phyloP scores from a whole-genome alignment of 2,329 filamentous ascomycete genomes.

The Neophaeococcomyces aloes region DNA sequence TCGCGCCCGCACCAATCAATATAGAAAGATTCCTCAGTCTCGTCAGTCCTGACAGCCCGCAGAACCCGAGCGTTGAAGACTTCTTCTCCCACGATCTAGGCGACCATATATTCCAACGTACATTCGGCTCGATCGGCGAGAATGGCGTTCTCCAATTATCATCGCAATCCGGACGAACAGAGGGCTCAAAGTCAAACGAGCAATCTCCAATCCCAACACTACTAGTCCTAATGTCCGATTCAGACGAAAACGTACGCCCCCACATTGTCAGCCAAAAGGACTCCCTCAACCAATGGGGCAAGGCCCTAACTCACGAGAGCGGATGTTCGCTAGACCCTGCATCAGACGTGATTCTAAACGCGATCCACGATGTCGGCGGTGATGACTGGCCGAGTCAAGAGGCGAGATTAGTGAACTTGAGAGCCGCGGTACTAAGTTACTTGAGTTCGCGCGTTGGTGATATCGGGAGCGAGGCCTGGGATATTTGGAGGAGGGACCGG shows the following conservation, averaged over 20 bases:
- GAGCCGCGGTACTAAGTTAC: constrained; percentile 16
- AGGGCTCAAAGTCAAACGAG: too few relatives aligned
- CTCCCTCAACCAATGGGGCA: constrained; percentile 15
- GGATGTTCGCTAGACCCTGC: not conserved
- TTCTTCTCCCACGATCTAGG: constrained; percentile 75
- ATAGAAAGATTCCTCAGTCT: constrained; percentile 51
- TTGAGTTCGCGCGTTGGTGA: constrained; percentile 16
- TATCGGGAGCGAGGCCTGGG: not conserved
- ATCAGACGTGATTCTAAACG: constrained; percentile 12
- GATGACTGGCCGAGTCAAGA: constrained; percentile 10
- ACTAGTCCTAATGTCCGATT: constrained; percentile 16
- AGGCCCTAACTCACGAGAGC: constrained; percentile 7
- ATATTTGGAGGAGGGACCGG: constrained; percentile 1
- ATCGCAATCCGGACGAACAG: not conserved
- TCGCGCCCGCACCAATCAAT: constrained; percentile 38
- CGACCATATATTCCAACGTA: constrained; percentile 44
- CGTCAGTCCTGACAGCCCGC: constrained; percentile 41
- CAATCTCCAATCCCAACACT: too few relatives aligned
- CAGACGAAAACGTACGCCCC: constrained; percentile 11
- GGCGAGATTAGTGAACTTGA: constrained; percentile 17
- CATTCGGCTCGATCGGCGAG: constrained; percentile 56
- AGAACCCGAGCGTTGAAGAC: constrained; percentile 62
- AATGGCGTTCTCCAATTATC: constrained; percentile 28
- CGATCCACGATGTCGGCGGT: constrained; percentile 17
- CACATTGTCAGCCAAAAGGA: constrained; percentile 12